Base-by-base conservation (phyloP, 495 filamentous ascomycete genomes). In the Penicillium lagena region DNA sequence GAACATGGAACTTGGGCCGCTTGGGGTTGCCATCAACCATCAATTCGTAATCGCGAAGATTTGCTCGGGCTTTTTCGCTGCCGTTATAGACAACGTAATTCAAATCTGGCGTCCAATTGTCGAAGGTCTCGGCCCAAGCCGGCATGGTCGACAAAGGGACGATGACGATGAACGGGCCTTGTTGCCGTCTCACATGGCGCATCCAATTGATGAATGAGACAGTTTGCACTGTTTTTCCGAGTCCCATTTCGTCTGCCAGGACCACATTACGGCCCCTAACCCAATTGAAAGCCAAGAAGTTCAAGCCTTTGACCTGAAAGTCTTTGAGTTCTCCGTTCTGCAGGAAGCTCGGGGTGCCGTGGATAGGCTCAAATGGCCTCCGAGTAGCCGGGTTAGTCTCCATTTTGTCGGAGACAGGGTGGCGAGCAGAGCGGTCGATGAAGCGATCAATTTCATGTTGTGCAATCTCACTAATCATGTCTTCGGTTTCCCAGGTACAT, bases 31-130 rank as follows among this genome's bases (percentile, higher is more conserved):
- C 86, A 56, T 95, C 83, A 6, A 83, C 74, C 54, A 96, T 81
- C 17, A 97, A 71, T 59, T 99, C 93, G 50, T 95, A 81, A 7
- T 96, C 85, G 33, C 82, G 79, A 30, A 99, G 88, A 51, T 86
- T 90, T 40, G 71, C 76, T 15, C 93, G 86, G 7, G 94, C 80
- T 22, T 79, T 76, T 57, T 89, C 83, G 36, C 85, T 90, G 39
- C 94, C 93, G 40, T 86, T 90, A 64, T 98, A 98, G 36, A 96
- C 86, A 42, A 99, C 87, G 64, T 96, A 97, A 62, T 99, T 97
- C 45, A 97, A 56, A 55, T 97, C 93, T 0, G 93, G 93, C 6
- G 93, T 83, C 93, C 93, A 99, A 47, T 87, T 70, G 59, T 96
- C 93, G 63, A 99, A 94, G 0, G 93, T 99, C 51, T 97, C 94